Evolutionary conservation across 345 rosid genomes (phyloP).

Genomic region (Adansonia digitata): DNA sequence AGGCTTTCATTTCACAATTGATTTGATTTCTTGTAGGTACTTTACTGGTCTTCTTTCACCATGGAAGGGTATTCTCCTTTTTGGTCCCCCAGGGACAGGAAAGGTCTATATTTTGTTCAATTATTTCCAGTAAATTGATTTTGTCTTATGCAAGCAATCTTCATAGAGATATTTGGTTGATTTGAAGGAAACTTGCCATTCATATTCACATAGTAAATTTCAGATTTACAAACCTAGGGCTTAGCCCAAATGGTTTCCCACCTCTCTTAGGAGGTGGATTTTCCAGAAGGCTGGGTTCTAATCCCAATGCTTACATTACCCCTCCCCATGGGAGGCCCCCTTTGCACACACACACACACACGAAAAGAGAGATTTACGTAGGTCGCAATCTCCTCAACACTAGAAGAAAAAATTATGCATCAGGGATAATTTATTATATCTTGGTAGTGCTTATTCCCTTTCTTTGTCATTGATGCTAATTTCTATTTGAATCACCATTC

Average conservation of each 20-base stretch:
- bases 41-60: constrained; percentile 94
- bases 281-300: neutral
- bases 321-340: neutral
- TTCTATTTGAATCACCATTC: constrained; percentile 10
- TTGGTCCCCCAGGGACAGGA: constrained; percentile 98
- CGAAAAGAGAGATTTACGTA: neutral
- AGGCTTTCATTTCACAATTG: constrained; percentile 2
- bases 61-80: constrained; percentile 99
- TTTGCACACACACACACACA: neutral
- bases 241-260: no score
- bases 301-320: neutral
- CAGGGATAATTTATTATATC: neutral
- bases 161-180: neutral
- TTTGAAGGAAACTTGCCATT: neutral
- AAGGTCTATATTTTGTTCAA: constrained; percentile 47
- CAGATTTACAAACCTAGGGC: neutral
- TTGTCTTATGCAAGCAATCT: neutral
- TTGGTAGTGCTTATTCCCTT: neutral
- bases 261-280: no score
- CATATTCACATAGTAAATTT: neutral
- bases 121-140: neutral
- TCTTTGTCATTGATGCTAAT: constrained; percentile 1
- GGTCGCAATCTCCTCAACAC: neutral
- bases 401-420: neutral
- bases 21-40: constrained; percentile 46